Percentiles rank a stretch among this genome's conserved stretches.
phyloP scores from a whole-genome alignment of 768 basidiomycete genomes.

The Trametes sanguinea region DNA sequence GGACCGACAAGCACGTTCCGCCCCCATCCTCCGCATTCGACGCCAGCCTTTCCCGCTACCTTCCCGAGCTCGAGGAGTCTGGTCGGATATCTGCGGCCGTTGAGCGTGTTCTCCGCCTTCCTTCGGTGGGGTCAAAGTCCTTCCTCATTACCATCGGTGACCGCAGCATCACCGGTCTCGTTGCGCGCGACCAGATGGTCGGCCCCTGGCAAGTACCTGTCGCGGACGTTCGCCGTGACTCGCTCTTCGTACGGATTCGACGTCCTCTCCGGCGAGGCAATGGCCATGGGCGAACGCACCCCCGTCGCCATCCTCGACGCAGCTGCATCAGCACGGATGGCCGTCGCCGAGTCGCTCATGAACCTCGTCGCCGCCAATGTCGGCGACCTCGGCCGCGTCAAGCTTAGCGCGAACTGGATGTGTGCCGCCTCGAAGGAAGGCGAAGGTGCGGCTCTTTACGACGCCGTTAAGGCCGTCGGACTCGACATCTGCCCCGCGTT shows the following conservation, averaged over 20 bases:
- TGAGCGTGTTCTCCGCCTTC: constrained; percentile 83
- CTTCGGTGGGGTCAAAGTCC: constrained; percentile 91
- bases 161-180: constrained; percentile 89
- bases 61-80: constrained; percentile 46
- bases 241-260: constrained; percentile 94
- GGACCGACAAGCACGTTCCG: constrained; percentile 53
- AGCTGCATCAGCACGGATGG: constrained; percentile 93
- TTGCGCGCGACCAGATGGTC: constrained; percentile 97
- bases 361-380: constrained; percentile 86
- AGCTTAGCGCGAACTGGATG: constrained; percentile 99
- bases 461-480: constrained; percentile 87
- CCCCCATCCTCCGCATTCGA: constrained; percentile 57
- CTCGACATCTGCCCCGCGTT: constrained; percentile 92
- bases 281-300: constrained; percentile 98
- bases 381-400: constrained; percentile 69
- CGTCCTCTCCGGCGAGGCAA: constrained; percentile 83
- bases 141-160: constrained; percentile 99
- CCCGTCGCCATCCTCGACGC: constrained; percentile 86
- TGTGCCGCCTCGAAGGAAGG: constrained; percentile 87
- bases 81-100: constrained; percentile 61
- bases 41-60: constrained; percentile 63
- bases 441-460: constrained; percentile 88
- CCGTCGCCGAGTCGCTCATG: constrained; percentile 89
- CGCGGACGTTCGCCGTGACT: constrained; percentile 96
- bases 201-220: constrained; percentile 99